These are phyloP conservation scores for Phaeoacremonium minimum DNA, from an alignment of 2,329 filamentous ascomycete species.

Conservation along the genomic window DNA sequence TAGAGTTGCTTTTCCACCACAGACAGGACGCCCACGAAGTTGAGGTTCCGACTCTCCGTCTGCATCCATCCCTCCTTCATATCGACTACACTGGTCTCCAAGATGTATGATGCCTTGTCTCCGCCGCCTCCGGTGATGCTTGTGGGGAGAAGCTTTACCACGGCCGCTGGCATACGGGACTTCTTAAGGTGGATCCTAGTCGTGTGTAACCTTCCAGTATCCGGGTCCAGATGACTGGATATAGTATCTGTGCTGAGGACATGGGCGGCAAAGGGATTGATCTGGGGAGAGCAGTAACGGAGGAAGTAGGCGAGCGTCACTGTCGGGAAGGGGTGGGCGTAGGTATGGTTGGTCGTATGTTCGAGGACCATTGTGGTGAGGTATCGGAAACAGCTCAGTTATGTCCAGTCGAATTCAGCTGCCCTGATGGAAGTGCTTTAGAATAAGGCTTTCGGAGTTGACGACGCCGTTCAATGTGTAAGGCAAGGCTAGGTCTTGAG, in stretches of 20 bases:
- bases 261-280: slow-evolving; percentile 77
- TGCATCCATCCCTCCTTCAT: slow-evolving; percentile 79
- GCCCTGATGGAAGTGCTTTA: too few species aligned
- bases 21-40: slow-evolving; percentile 75
- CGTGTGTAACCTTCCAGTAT: slow-evolving; percentile 71
- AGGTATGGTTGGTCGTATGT: slow-evolving; percentile 64
- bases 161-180: slow-evolving; percentile 69
- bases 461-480: too few species aligned
- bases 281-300: slow-evolving; percentile 67
- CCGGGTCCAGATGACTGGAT: slow-evolving; percentile 65
- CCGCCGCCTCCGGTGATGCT: slow-evolving; percentile 61
- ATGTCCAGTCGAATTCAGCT: too few species aligned
- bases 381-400: too few species aligned
- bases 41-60: slow-evolving; percentile 75
- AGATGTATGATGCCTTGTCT: slow-evolving; percentile 73
- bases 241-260: slow-evolving; percentile 83
- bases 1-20: slow-evolving; percentile 76
- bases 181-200: slow-evolving; percentile 79
- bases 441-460: too few species aligned
- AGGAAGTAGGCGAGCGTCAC: slow-evolving; percentile 88
- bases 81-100: slow-evolving; percentile 76
- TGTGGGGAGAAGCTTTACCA: slow-evolving; percentile 70
- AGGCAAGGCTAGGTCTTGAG: too few species aligned
- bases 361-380: slow-evolving; percentile 54
- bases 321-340: slow-evolving; percentile 78